Evolutionary conservation across 1,284 basidiomycete species (phyloP), one percentile per base, ranked within the genome.

Genomic region (Ustilago curta): DNA sequence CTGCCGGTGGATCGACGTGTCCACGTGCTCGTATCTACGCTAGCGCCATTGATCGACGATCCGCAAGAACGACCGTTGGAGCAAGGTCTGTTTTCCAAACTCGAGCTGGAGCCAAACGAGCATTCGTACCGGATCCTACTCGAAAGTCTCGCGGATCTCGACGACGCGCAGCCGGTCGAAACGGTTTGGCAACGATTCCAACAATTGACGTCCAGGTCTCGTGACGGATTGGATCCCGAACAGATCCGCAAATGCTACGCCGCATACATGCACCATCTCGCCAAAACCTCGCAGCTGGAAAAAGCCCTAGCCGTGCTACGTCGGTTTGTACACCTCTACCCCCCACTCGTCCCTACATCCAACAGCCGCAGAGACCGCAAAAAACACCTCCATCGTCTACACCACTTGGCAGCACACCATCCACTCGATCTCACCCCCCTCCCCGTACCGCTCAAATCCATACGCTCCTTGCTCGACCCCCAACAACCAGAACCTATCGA

Each of bases 101-200:
- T 79, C 7, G 55, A 58, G 2, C 32, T 80, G 11, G 16, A 32
- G 51, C 65, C 79, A 12, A 82, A 82, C 55, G 78, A 73, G 37
- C 76, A 77, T 52, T 77, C 79, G 2, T 70, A 31, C 31, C 39
- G 60, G n/a, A 55, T 80, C 12, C 35, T 79, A 0, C 54, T 83
- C 14, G 66, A 78, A n/a, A 60, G 63, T 9, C 21, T 68, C n/a
- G 16, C 51, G 21, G 58, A 65, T 8, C 32, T 29, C 0, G 16
- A 8, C 7, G 6, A 14, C 2, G 49, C 40, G 21, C 11, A 19
- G 0, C 31, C 75, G 1, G 72, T 72, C 1, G 29, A 60, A 5
- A 59, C 56, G 2, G 57, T 74, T 4, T 83, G 82, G 82, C 11
- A 11, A 1, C 40, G 56, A 9, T 82, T 70, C 21, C 18, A 40